Percentiles rank a stretch among this genome's conserved stretches.
Conservation (phyloP, 106 monocot species). For the Dendrobium catenatum region DNA sequence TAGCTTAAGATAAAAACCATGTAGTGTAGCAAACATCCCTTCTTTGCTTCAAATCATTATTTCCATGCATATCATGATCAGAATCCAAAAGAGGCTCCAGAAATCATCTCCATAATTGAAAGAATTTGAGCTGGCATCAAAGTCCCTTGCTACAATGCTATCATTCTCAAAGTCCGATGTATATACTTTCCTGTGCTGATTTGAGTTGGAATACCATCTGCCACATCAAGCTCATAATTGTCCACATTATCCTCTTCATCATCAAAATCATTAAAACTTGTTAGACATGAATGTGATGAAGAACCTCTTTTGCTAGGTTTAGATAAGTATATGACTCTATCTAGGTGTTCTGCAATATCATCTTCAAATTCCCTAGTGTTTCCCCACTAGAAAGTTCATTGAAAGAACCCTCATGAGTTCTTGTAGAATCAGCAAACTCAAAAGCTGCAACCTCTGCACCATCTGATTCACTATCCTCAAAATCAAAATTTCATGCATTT, state of each 20-base stretch:
- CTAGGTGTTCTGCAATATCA: slow-evolving; percentile 14
- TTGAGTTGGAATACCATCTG: slow-evolving; percentile 18
- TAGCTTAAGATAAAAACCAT: too few relatives aligned
- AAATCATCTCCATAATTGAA: slow-evolving; percentile 32
- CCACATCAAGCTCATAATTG: slow-evolving; percentile 65
- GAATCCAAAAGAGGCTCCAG: slow-evolving; percentile 7
- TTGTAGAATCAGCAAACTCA: slow-evolving; percentile 86
- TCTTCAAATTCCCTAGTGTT: slow-evolving; percentile 16
- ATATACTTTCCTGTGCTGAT: slow-evolving; percentile 2
- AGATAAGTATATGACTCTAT: slow-evolving; percentile 22
- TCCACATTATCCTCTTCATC: slow-evolving; percentile 88
- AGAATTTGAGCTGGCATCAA: slow-evolving; percentile 12
- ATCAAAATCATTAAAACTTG: slow-evolving; percentile 95
- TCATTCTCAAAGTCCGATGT: slow-evolving; percentile 32
- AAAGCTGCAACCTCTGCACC: slow-evolving; percentile 98
- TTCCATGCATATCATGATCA: slow-evolving; percentile 27
- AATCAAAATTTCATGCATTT: slow-evolving; percentile 93
- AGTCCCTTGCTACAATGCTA: slow-evolving; percentile 19
- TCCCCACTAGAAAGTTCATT: slow-evolving; percentile 19
- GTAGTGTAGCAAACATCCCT: neutral
- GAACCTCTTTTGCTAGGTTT: slow-evolving; percentile 20
- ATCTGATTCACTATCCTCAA: slow-evolving; percentile 96
- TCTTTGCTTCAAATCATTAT: slow-evolving; percentile 20
- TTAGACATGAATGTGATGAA: slow-evolving; percentile 11
- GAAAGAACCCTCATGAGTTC: slow-evolving; percentile 12